Percentiles rank a stretch among this genome's conserved stretches.
Conservation (phyloP, 2,329 filamentous ascomycete genomes). For the Colletotrichum filicis region DNA sequence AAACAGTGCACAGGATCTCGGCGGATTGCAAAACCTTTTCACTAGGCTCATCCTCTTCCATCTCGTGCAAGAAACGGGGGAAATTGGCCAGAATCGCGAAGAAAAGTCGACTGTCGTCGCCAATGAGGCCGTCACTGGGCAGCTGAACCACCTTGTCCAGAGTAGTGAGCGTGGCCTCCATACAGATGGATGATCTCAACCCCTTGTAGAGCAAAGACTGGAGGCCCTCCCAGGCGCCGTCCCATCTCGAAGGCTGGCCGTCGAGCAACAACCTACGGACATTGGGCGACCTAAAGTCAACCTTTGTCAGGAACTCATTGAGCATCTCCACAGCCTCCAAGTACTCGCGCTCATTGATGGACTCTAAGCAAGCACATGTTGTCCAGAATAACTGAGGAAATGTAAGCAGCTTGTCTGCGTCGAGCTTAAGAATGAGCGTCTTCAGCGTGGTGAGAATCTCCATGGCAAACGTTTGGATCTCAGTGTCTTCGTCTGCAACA, state of each 20-base stretch:
- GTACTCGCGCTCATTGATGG: conserved; percentile 96
- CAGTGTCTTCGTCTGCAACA: conserved; percentile 91
- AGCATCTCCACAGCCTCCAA: conserved; percentile 93
- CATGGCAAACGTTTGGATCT: conserved; percentile 97
- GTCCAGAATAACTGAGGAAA: conserved; percentile 99
- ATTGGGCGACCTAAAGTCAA: conserved; percentile 79
- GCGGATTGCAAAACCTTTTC: conserved; percentile 71
- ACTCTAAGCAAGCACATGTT: conserved; percentile 94
- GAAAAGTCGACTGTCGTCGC: conserved; percentile 83
- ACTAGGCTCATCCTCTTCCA: conserved; percentile 73
- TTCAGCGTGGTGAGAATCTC: conserved; percentile 96
- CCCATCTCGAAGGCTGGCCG: conserved; percentile 86
- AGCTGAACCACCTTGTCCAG: conserved; percentile 83
- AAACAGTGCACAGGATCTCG: conserved; percentile 75
- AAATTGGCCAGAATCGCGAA: conserved; percentile 93
- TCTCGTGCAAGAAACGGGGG: conserved; percentile 82
- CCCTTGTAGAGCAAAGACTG: conserved; percentile 92
- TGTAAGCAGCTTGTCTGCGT: conserved; percentile 81
- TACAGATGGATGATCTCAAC: conserved; percentile 84
- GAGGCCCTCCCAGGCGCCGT: conserved; percentile 87
- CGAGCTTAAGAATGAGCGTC: conserved; percentile 87
- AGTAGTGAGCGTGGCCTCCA: conserved; percentile 80
- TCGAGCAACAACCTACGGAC: conserved; percentile 80
- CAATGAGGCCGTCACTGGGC: conserved; percentile 83
- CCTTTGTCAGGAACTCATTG: conserved; percentile 83